A percentile compares a stretch with the other conserved stretches of the same genome.
phyloP scores from a whole-genome alignment of 495 filamentous ascomycete genomes.

The Penicillium nucicola region DNA sequence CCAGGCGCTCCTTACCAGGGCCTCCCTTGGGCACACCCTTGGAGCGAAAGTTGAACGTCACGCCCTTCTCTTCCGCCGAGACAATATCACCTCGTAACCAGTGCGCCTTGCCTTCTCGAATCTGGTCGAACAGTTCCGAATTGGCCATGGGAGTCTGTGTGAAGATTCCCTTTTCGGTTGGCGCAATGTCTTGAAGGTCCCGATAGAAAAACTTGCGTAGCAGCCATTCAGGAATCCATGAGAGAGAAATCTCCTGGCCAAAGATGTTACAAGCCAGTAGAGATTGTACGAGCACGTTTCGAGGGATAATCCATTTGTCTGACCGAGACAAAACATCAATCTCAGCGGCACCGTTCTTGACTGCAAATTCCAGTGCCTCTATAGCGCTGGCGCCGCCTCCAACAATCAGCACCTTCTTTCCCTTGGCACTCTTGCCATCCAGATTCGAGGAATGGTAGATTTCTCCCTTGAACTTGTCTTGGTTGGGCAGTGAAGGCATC shows the following conservation, averaged over 20 bases:
- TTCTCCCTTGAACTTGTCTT: conserved; percentile 63
- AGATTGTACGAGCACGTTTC: conserved; percentile 70
- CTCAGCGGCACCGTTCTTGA: conserved; percentile 59
- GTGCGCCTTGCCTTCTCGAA: conserved; percentile 69
- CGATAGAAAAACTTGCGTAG: conserved; percentile 81
- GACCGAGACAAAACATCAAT: conserved; percentile 72
- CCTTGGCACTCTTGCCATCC: conserved; percentile 65
- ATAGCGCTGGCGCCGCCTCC: conserved; percentile 81
- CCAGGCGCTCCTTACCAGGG: conserved; percentile 58
- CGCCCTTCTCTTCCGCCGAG: conserved; percentile 58
- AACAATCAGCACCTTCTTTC: conserved; percentile 71
- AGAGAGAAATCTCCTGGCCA: conserved; percentile 69
- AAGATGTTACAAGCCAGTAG: conserved; percentile 76
- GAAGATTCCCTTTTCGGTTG: conserved; percentile 63
- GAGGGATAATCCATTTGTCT: conserved; percentile 88
- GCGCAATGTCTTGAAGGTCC: conserved; percentile 74
- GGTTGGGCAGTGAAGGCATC: conserved; percentile 61
- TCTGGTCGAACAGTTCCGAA: conserved; percentile 71
- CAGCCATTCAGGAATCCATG: conserved; percentile 73
- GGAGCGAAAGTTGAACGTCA: conserved; percentile 65
- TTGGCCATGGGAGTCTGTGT: conserved; percentile 85
- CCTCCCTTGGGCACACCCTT: conserved; percentile 72
- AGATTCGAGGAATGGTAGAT: conserved; percentile 74
- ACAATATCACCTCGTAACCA: conserved; percentile 82
- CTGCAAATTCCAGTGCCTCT: conserved; percentile 79